Percentiles rank a stretch among this genome's conserved stretches.
These are phyloP conservation scores for Ceratopteris richardii DNA, from an alignment of 75 land plant species.

Conservation along the genomic window DNA sequence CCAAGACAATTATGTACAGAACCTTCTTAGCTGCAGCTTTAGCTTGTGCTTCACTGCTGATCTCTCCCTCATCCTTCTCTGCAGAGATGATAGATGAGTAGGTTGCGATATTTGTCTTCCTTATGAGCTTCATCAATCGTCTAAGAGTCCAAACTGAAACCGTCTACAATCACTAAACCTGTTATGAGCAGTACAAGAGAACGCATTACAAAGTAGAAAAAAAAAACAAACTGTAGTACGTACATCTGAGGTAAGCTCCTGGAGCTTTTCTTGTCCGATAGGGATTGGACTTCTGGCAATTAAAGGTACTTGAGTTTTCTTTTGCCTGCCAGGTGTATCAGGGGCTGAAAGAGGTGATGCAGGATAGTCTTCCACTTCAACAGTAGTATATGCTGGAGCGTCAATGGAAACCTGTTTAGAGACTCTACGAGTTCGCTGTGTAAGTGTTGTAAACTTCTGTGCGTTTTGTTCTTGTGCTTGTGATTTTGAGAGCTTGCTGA, in stretches of 20 bases:
- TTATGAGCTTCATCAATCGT: slow-evolving; percentile 23
- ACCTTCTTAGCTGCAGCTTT: slow-evolving; percentile 30
- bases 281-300: slow-evolving; percentile 9
- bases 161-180: slow-evolving; percentile 7
- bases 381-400: slow-evolving; percentile 2
- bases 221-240: neutral
- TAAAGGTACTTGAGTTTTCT: slow-evolving; percentile 3
- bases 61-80: slow-evolving; percentile 14
- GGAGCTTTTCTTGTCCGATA: slow-evolving; percentile 20
- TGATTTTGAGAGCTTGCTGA: slow-evolving; percentile 10
- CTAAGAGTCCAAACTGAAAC: slow-evolving; percentile 30
- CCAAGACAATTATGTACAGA: too few species aligned
- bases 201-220: neutral
- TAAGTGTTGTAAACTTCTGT: too few species aligned
- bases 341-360: neutral
- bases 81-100: slow-evolving; percentile 19
- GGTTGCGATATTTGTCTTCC: slow-evolving; percentile 21
- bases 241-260: slow-evolving; percentile 27
- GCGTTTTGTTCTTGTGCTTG: neutral
- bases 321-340: neutral
- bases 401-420: neutral
- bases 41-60: slow-evolving; percentile 19
- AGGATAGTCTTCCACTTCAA: slow-evolving; percentile 3
- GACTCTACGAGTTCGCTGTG: neutral
- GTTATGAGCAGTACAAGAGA: neutral